These are phyloP conservation scores for Ceratocystis papillata DNA, from an alignment of 2,329 filamentous ascomycete species.

Conservation along the genomic window DNA sequence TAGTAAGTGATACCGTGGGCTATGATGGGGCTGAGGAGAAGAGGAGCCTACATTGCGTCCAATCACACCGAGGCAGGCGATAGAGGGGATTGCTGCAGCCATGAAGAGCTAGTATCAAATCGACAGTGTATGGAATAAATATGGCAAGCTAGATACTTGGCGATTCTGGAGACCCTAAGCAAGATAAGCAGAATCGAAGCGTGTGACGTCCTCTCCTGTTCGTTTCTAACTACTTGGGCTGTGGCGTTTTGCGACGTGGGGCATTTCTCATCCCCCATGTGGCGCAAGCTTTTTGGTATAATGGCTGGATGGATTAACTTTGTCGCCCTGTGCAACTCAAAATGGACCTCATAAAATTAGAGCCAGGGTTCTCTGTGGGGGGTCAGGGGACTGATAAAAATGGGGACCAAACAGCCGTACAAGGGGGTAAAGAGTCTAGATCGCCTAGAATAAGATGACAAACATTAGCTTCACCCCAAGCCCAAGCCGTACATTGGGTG, in stretches of 20 bases:
- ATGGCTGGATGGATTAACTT: neutral
- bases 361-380: neutral
- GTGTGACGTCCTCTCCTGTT: slow-evolving; percentile 3
- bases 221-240: neutral
- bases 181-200: neutral
- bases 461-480: neutral
- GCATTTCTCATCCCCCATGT: neutral
- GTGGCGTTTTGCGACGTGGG: neutral
- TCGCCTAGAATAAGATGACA: slow-evolving; percentile 3
- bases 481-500: neutral
- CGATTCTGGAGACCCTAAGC: too few relatives aligned
- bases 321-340: slow-evolving; percentile 10
- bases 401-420: neutral
- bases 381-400: neutral
- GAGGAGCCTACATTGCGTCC: slow-evolving; percentile 64
- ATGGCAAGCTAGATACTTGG: neutral
- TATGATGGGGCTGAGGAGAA: neutral
- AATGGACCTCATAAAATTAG: slow-evolving; percentile 9
- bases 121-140: neutral
- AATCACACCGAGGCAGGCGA: slow-evolving; percentile 88
- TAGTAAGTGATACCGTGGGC: slow-evolving; percentile 10
- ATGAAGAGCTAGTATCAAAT: slow-evolving; percentile 32
- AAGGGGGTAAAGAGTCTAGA: slow-evolving; percentile 10
- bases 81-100: slow-evolving; percentile 59
- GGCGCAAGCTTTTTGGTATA: neutral